These are phyloP conservation scores for Cryptococcus sp. DNA, from an alignment of 1,284 basidiomycete species.

Conservation along the genomic window DNA sequence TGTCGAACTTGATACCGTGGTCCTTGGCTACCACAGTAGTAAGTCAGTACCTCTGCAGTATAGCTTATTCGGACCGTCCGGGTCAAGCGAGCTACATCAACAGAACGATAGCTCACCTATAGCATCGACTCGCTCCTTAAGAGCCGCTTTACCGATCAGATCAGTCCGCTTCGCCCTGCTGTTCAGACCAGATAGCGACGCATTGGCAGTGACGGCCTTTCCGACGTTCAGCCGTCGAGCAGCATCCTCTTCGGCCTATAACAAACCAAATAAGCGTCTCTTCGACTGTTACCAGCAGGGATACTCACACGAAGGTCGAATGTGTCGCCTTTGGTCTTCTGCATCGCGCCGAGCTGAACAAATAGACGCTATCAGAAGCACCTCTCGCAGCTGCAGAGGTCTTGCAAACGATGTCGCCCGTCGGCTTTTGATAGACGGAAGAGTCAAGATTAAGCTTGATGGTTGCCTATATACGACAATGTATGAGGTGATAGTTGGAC, in stretches of 20 bases:
- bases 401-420: too few relatives aligned
- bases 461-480: too few relatives aligned
- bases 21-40: slow-evolving; percentile 25
- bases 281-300: background rate
- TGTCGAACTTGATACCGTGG: slow-evolving; percentile 39
- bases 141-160: slow-evolving; percentile 34
- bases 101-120: slow-evolving; percentile 26
- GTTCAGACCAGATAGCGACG: slow-evolving; percentile 22
- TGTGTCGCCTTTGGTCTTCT: slow-evolving; percentile 18
- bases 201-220: slow-evolving; percentile 14
- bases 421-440: too few relatives aligned
- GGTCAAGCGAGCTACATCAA: too few relatives aligned
- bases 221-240: slow-evolving; percentile 35
- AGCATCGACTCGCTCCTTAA: slow-evolving; percentile 26
- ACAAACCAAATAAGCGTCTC: background rate
- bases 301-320: slow-evolving; percentile 30
- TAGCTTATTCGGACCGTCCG: too few relatives aligned
- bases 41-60: too few relatives aligned
- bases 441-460: too few relatives aligned
- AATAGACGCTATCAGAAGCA: background rate
- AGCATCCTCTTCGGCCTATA: slow-evolving; percentile 48
- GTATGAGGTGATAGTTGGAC: too few relatives aligned
- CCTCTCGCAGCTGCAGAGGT: too few relatives aligned
- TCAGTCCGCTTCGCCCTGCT: slow-evolving; percentile 38
- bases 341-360: slow-evolving; percentile 1